Conservation (phyloP, 495 filamentous ascomycete genomes). For the Pseudoneurospora amorphoporcata region DNA sequence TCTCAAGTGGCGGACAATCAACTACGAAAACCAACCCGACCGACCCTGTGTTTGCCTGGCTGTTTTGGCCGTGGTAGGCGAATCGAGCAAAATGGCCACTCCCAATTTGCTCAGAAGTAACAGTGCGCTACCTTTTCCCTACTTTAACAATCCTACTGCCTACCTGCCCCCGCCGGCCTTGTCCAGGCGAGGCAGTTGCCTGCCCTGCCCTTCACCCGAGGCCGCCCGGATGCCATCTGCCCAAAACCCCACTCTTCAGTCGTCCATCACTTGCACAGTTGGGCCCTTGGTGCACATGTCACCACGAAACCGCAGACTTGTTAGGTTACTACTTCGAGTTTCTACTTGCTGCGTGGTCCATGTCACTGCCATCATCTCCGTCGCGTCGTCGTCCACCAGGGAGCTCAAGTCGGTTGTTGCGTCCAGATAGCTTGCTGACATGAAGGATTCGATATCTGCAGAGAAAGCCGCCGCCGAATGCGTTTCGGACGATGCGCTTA, state of each 20-base stretch:
- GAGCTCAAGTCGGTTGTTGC: constrained; percentile 1
- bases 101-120: not conserved
- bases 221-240: not conserved
- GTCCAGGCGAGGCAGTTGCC: not conserved
- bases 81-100: not conserved
- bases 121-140: not conserved
- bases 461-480: constrained; percentile 45
- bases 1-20: not conserved
- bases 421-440: constrained; percentile 12
- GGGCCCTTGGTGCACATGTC: not conserved
- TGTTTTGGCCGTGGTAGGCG: not conserved
- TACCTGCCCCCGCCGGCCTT: not conserved
- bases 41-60: not conserved
- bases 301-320: not conserved
- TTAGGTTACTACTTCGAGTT: not conserved
- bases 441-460: constrained; percentile 13
- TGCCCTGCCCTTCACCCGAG: not conserved
- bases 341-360: not conserved
- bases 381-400: constrained; percentile 6
- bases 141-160: not conserved
- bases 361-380: constrained; percentile 3
- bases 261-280: not conserved
- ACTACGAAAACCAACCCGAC: not conserved
- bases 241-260: not conserved
- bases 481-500: constrained; percentile 48